Percentiles rank a stretch among this genome's conserved stretches.
Conservation (phyloP, 768 basidiomycete genomes). For the Rossbeevera mucosa region DNA sequence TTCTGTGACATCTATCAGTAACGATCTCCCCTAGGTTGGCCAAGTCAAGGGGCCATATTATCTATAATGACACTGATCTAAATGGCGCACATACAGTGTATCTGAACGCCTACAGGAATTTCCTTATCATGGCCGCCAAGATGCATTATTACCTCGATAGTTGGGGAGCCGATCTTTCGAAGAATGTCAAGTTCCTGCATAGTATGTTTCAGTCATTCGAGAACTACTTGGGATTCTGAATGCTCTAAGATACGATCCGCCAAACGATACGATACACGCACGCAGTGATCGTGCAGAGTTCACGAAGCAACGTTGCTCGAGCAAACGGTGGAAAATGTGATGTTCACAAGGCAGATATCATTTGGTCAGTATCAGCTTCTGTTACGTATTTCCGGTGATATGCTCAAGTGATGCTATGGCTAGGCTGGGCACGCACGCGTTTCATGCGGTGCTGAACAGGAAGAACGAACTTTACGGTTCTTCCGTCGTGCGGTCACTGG, state of each 20-base stretch:
- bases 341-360: slow-evolving; percentile 46
- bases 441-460: slow-evolving; percentile 56
- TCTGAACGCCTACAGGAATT: slow-evolving; percentile 84
- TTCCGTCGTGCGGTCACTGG: slow-evolving; percentile 45
- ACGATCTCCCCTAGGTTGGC: slow-evolving; percentile 47
- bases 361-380: slow-evolving; percentile 51
- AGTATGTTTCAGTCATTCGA: slow-evolving; percentile 37
- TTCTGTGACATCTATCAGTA: neutral
- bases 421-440: slow-evolving; percentile 83
- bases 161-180: slow-evolving; percentile 46
- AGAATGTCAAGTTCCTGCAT: slow-evolving; percentile 47
- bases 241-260: slow-evolving; percentile 46
- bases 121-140: slow-evolving; percentile 78
- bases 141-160: slow-evolving; percentile 76
- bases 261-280: slow-evolving; percentile 58
- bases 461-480: slow-evolving; percentile 47
- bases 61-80: slow-evolving; percentile 71
- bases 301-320: slow-evolving; percentile 37
- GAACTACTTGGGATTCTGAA: neutral
- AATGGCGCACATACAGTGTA: slow-evolving; percentile 62
- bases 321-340: slow-evolving; percentile 36
- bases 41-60: slow-evolving; percentile 69
- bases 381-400: neutral
- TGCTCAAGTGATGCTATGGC: slow-evolving; percentile 1
- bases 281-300: slow-evolving; percentile 46